phyloP scores from a whole-genome alignment of 2,329 filamentous ascomycete species.

The Coccinonectria pachysandricola region DNA sequence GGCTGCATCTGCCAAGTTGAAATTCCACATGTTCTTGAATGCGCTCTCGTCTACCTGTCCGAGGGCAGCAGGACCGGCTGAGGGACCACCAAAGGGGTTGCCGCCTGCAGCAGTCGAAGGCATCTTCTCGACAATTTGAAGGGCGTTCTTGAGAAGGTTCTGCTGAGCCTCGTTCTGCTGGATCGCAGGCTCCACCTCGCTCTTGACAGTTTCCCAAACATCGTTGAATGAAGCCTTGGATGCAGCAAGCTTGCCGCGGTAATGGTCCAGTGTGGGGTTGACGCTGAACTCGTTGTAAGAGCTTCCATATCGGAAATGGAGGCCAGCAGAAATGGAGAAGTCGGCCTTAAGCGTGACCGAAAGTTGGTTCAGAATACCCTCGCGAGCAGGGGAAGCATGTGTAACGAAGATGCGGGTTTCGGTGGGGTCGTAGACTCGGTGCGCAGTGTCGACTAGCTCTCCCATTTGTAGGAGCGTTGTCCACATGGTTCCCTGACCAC shows the following conservation, averaged over 20 bases:
- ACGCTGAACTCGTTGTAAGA: conserved; percentile 99
- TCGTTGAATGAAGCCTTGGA: conserved; percentile 98
- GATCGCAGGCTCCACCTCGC: conserved; percentile 90
- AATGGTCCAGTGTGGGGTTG: conserved; percentile 95
- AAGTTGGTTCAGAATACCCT: conserved; percentile 93
- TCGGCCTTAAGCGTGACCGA: conserved; percentile 96
- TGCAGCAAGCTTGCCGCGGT: conserved; percentile 93
- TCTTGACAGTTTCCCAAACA: conserved; percentile 97
- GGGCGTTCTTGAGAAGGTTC: conserved; percentile 78
- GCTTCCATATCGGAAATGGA: conserved; percentile 97
- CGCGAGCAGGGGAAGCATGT: conserved; percentile 89
- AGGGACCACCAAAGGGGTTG: conserved; percentile 88
- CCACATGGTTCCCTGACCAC: conserved; percentile 99
- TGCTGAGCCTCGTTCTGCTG: conserved; percentile 89
- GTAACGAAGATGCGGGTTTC: conserved; percentile 96
- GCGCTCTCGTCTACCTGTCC: conserved; percentile 96
- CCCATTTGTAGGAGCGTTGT: conserved; percentile 97
- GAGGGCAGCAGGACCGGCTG: conserved; percentile 58
- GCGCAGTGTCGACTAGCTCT: conserved; percentile 93
- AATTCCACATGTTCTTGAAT: conserved; percentile 99
- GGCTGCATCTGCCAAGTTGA: conserved; percentile 93
- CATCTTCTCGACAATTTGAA: conserved; percentile 97
- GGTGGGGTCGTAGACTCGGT: conserved; percentile 95
- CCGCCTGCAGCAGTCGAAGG: conserved; percentile 87
- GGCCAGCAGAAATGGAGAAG: conserved; percentile 92